phyloP scores from a whole-genome alignment of 176 grass and related monocot genomes.

The Areca catechu region DNA sequence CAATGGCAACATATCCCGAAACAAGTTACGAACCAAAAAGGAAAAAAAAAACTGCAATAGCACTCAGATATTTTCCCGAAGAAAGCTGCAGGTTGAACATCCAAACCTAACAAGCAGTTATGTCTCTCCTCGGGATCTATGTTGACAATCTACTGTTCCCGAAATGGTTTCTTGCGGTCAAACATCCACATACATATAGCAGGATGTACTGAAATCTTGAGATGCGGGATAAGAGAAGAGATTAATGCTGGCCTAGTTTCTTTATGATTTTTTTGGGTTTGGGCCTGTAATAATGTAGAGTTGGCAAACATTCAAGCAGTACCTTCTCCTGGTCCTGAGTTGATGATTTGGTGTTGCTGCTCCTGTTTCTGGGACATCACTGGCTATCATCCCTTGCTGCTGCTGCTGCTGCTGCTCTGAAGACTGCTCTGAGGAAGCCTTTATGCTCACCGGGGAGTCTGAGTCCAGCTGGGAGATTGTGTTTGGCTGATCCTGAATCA shows the following conservation, averaged over 20 bases:
- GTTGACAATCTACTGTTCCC: neutral
- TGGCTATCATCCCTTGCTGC: conserved; percentile 13
- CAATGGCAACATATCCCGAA: too few relatives aligned
- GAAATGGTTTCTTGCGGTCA: neutral
- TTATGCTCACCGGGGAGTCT: conserved; percentile 34
- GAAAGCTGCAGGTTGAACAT: neutral
- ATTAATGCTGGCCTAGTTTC: too few relatives aligned
- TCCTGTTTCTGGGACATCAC: neutral
- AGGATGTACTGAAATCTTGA: neutral
- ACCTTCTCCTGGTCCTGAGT: conserved; percentile 32
- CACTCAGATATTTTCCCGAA: too few relatives aligned
- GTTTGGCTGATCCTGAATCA: conserved; percentile 34
- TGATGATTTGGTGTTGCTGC: conserved; percentile 7
- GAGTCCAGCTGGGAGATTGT: conserved; percentile 34
- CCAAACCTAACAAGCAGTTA: neutral
- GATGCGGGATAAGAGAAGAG: neutral
- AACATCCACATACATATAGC: too few relatives aligned
- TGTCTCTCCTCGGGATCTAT: neutral
- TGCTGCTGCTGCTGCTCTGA: conserved; percentile 4
- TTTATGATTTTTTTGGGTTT: conserved; percentile 9
- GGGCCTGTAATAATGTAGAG: conserved; percentile 5
- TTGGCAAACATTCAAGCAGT: conserved; percentile 10
- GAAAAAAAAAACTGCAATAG: too few relatives aligned
- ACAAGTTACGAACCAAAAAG: too few relatives aligned
- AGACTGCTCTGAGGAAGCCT: conserved; percentile 18